phyloP scores from a whole-genome alignment of 768 basidiomycete species.

The Mrakia hoshinonis region DNA sequence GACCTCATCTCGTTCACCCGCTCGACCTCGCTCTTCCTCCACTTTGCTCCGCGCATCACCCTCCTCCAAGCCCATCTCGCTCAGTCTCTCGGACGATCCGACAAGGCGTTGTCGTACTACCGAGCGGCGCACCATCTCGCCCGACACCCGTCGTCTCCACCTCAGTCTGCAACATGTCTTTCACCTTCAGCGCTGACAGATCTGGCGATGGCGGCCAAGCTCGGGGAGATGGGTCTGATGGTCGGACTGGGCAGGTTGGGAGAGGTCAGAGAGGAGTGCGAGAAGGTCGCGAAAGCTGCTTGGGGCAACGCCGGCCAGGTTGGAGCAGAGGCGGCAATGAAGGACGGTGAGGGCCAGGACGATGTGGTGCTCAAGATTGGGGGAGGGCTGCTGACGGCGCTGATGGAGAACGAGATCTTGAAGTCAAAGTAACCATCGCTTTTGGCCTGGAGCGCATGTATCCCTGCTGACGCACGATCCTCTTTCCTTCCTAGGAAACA shows the following conservation, averaged over 20 bases:
- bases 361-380: constrained; percentile 21
- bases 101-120: constrained; percentile 15
- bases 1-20: constrained; percentile 15
- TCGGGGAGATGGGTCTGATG: constrained; percentile 26
- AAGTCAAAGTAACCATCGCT: constrained; percentile 21
- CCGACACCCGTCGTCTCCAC: neutral
- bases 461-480: neutral
- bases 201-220: constrained; percentile 10
- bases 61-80: constrained; percentile 29
- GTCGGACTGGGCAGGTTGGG: constrained; percentile 21
- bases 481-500: constrained; percentile 3
- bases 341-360: neutral
- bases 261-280: constrained; percentile 21
- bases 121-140: constrained; percentile 21
- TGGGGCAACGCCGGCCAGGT: constrained; percentile 7
- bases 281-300: constrained; percentile 4
- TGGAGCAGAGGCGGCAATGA: neutral
- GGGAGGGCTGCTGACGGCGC: constrained; percentile 19
- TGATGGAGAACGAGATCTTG: constrained; percentile 26
- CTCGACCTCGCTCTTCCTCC: constrained; percentile 15
- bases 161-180: neutral
- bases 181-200: neutral
- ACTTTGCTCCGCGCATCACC: constrained; percentile 14
- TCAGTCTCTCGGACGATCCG: constrained; percentile 7
- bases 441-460: neutral